Conservation (phyloP, 1,284 basidiomycete species). For the Malassezia slooffiae region DNA sequence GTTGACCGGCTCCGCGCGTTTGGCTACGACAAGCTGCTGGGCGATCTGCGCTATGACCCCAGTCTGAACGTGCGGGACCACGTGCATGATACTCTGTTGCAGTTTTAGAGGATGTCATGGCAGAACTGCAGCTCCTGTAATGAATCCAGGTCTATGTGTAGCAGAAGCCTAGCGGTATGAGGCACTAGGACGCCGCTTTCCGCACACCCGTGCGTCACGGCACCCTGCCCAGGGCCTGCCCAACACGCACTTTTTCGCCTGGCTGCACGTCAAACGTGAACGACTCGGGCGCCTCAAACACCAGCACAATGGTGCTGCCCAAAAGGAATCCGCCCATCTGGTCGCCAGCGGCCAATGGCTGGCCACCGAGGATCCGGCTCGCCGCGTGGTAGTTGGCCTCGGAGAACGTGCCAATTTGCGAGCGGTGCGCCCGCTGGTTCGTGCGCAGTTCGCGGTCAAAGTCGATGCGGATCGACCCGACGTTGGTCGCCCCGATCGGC, state of each 20-base stretch:
- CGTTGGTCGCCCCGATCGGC: constrained; percentile 94
- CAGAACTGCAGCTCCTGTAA: constrained; percentile 9
- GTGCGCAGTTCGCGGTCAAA: constrained; percentile 67
- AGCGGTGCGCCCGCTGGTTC: constrained; percentile 31
- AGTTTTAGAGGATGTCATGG: background rate
- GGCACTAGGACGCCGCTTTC: constrained; percentile 17
- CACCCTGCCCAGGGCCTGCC: constrained; percentile 54
- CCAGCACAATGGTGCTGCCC: constrained; percentile 88
- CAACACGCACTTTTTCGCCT: constrained; percentile 79
- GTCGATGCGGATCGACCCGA: constrained; percentile 89
- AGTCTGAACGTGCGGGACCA: background rate
- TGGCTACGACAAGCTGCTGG: constrained; percentile 5
- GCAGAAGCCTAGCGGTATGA: background rate
- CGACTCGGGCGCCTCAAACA: constrained; percentile 81
- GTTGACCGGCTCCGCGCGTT: background rate
- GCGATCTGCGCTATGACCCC: background rate
- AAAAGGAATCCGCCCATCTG: constrained; percentile 97
- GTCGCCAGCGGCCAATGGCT: constrained; percentile 73
- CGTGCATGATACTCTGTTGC: background rate
- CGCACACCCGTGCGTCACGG: constrained; percentile 5
- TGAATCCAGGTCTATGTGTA: constrained; percentile 15
- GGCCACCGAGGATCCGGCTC: constrained; percentile 61
- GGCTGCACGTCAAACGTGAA: constrained; percentile 72
- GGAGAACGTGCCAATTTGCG: constrained; percentile 64
- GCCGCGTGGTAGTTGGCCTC: constrained; percentile 57